Evolutionary conservation across 352 stramenopile species (phyloP), one percentile per base, ranked within the genome.

Genomic region (Phytopythium helicoides): DNA sequence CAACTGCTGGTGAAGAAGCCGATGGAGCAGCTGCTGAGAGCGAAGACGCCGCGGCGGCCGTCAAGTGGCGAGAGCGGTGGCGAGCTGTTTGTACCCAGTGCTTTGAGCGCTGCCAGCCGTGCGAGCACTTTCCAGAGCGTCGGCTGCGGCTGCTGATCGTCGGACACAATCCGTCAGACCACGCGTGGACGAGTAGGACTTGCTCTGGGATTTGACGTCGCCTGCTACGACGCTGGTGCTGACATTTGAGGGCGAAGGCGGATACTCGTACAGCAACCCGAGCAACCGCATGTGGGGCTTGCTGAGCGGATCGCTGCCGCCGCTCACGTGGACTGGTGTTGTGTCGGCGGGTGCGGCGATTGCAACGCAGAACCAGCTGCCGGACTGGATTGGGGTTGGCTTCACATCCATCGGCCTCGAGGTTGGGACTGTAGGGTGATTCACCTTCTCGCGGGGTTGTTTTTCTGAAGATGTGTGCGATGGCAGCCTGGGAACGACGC

Each of bases 261-360:
- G 76, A 12, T 88, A 72, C 52, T 86, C 71, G 2, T 89, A 89
- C 66, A 93, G 81, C 56, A 96, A 96, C 47, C 88, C 88, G 10
- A 93, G 62, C 19, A 96, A 96, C 58, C 83, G 84, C 26, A 92
- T 96, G 75, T 96, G 87, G 88, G 88, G 77, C 44, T 55, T 96
- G 41, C 58, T 96, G 15, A 87, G 78, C 22, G 88, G 88, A 9
- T 76, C 58, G 1, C 66, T 92, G 18, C 50, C 75, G 6, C 61
- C 76, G 34, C 58, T 73, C 3, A 67, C 66, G 8, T 94, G 83
- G 79, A 23, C 64, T 14, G 86, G 83, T 1, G 74, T 95, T 11
- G 22, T 95, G 11, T 80, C 81, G 7, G 47, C 58, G 2, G 74
- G 65, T 12, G 68, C 73, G n/a, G 70, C 52, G 8, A 86, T 95